Percentiles rank a stretch among this genome's conserved stretches.
Conservation (phyloP, 2,329 filamentous ascomycete genomes). For the Pseudogymnoascus sp. region DNA sequence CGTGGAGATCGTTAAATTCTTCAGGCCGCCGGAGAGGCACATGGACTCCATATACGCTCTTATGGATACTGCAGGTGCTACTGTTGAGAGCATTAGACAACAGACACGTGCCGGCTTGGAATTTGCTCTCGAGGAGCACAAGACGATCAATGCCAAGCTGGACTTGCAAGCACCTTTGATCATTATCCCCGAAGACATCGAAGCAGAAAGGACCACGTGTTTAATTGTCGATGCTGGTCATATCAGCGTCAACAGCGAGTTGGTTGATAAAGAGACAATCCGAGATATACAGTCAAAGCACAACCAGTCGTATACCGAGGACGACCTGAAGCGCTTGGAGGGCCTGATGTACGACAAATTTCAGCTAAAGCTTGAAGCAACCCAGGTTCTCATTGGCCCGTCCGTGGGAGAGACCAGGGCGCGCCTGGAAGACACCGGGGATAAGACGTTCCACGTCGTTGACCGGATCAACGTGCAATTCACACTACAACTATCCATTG, state of each 20-base stretch:
- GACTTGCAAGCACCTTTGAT: conserved; percentile 94
- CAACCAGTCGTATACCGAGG: conserved; percentile 74
- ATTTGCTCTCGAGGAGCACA: conserved; percentile 94
- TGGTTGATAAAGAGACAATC: conserved; percentile 86
- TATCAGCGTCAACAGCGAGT: conserved; percentile 84
- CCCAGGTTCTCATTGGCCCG: conserved; percentile 89
- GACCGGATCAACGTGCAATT: conserved; percentile 98
- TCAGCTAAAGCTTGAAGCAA: conserved; percentile 83
- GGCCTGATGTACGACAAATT: conserved; percentile 98
- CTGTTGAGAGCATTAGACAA: conserved; percentile 87
- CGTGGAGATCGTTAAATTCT: conserved; percentile 86
- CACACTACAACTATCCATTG: conserved; percentile 87
- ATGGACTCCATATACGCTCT: conserved; percentile 97
- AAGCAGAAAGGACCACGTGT: conserved; percentile 69
- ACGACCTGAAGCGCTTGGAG: conserved; percentile 82
- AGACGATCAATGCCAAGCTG: conserved; percentile 92
- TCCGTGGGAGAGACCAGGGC: conserved; percentile 84
- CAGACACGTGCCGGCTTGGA: conserved; percentile 94
- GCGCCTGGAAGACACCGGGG: conserved; percentile 63
- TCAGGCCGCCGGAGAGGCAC: conserved; percentile 89
- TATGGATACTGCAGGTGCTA: conserved; percentile 91
- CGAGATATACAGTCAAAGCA: conserved; percentile 88
- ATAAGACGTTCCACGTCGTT: conserved; percentile 77
- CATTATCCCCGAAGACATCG: conserved; percentile 91
- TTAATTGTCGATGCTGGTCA: conserved; percentile 95